These are phyloP conservation scores for Plicaturopsis crispa DNA, from an alignment of 768 basidiomycete species.

Conservation along the genomic window DNA sequence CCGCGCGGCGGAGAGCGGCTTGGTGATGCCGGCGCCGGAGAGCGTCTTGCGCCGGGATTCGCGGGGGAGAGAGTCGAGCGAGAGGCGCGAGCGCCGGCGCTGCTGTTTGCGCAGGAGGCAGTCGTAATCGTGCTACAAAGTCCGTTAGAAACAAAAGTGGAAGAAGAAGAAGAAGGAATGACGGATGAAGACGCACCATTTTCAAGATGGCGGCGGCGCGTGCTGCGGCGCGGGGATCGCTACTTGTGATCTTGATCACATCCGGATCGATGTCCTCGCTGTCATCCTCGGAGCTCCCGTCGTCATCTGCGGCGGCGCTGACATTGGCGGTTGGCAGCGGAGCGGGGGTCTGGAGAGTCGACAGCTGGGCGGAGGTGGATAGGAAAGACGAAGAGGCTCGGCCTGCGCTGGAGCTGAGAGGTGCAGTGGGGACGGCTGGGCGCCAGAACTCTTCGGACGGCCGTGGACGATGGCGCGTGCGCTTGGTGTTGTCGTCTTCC, in stretches of 20 bases:
- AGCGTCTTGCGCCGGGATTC: conserved; percentile 27
- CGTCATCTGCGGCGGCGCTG: conserved; percentile 7
- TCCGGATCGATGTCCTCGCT: conserved; percentile 33
- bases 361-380: too few species aligned
- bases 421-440: too few species aligned
- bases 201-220: conserved; percentile 91
- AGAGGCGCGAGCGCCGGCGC: conserved; percentile 23
- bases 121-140: conserved; percentile 75
- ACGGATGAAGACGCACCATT: conserved; percentile 43
- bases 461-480: too few species aligned
- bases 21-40: conserved; percentile 24
- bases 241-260: conserved; percentile 80
- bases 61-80: conserved; percentile 24
- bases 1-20: conserved; percentile 10
- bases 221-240: conserved; percentile 82
- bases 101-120: conserved; percentile 52
- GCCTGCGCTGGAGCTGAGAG: too few species aligned
- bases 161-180: conserved; percentile 3
- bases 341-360: background rate
- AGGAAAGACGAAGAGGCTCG: too few species aligned
- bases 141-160: background rate
- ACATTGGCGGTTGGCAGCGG: conserved; percentile 1
- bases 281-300: conserved; percentile 16
- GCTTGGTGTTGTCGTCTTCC: too few species aligned
- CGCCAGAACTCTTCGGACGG: too few species aligned